Base-by-base conservation (phyloP, 1,139 yeast species). In the Blastobotrys indianensis region DNA sequence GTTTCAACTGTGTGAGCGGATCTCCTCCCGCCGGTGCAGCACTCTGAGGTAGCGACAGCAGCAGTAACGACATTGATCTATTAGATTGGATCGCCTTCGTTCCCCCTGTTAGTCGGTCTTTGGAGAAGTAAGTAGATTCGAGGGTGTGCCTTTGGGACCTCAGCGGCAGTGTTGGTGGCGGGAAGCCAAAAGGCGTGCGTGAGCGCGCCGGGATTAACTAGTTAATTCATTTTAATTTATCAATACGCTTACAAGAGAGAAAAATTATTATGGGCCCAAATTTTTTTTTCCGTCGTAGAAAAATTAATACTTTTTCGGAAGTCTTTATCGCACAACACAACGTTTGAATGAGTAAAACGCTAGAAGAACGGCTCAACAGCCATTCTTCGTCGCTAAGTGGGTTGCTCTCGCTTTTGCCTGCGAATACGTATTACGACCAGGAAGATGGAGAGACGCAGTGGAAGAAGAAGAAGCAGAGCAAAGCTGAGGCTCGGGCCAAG, bases 351-450 rank as follows among this genome's bases (percentile, higher is more conserved):
- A 59, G 63, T 46, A 57, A 57, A 47, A 53, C 61, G 15, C 49
- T 59, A 37, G 62, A 59, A 48, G 95, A 86, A 61, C 80, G 96
- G 57, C 75, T 88, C 55, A 80, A 82, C 65, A 79, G 83, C 43
- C 94, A 87, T 61, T 84, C 96, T 15, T 74, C 82, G 49, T 94
- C 97, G 6, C 90, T 92, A 64, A 90, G 86, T 62, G 96, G 97
- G 37, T 72, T 92, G 48, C 71, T 92, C 51, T 86, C 97, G 17
- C 72, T 92, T 62, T 88, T 92, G 50, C 97, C 98, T 7, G 95
- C 97, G 8, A 87, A 88, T 61, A 87, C 84, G 60, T 90, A 90
- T 63, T 87, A 86, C 62, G 85, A 80, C 60, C 85, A 79, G 54
- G 86, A 84, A 38, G 79, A 79, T 54, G 74, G 82, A 2, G 81